Conservation (phyloP, 345 rosid species). For the Viola odorata region DNA sequence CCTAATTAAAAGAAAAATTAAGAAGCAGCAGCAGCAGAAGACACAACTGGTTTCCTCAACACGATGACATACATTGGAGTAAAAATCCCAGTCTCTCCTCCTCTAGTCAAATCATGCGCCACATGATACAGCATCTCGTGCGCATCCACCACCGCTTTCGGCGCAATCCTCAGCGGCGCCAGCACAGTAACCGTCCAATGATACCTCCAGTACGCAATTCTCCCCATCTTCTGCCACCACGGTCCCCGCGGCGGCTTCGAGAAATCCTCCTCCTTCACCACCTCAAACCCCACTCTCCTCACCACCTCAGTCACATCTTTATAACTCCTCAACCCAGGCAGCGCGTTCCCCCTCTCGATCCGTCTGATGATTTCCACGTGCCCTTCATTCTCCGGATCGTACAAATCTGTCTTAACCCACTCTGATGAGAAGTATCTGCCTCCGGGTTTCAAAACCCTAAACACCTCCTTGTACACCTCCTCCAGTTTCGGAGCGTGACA, state of each 20-base stretch:
- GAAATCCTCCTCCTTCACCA: constrained; percentile 75
- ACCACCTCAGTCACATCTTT: constrained; percentile 60
- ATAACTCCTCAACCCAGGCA: constrained; percentile 71
- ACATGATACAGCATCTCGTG: constrained; percentile 88
- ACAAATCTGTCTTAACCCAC: constrained; percentile 88
- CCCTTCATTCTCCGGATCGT: constrained; percentile 31
- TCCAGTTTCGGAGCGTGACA: constrained; percentile 96
- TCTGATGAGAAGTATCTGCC: constrained; percentile 70
- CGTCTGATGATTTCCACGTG: constrained; percentile 82
- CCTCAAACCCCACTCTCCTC: constrained; percentile 70
- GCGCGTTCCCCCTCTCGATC: constrained; percentile 84
- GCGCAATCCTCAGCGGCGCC: constrained; percentile 69
- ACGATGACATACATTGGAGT: constrained; percentile 95
- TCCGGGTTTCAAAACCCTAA: constrained; percentile 82
- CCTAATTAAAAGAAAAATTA: background rate
- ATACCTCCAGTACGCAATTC: constrained; percentile 91
- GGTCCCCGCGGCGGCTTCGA: constrained; percentile 75
- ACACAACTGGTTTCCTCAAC: constrained; percentile 63
- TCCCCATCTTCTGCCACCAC: constrained; percentile 92
- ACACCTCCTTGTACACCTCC: constrained; percentile 77
- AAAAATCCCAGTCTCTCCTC: constrained; percentile 88
- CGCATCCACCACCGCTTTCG: constrained; percentile 90
- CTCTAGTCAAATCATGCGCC: constrained; percentile 71
- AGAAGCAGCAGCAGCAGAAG: constrained; percentile 3
- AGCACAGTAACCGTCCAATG: constrained; percentile 70